These are phyloP conservation scores for Zasmidium angulare DNA, from an alignment of 2,329 filamentous ascomycete species.

Conservation along the genomic window DNA sequence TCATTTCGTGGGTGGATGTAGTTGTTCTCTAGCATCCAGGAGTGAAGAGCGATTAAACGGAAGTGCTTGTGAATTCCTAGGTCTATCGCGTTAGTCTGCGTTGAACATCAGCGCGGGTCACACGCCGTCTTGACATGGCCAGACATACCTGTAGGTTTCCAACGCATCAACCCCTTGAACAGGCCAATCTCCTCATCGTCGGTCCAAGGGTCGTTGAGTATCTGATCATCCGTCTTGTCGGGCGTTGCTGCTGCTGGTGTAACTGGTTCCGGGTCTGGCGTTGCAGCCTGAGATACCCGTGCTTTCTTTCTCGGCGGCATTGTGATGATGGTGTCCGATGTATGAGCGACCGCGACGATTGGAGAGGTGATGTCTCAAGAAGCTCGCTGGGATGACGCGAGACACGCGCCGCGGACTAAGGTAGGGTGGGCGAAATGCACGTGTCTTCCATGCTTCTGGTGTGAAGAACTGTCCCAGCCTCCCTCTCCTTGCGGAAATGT, in stretches of 20 bases:
- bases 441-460: no score
- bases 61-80: slow-evolving; percentile 93
- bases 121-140: neutral
- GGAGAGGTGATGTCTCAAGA: neutral
- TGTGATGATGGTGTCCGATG: neutral
- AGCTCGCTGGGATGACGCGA: neutral
- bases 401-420: neutral
- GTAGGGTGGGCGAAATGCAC: no score
- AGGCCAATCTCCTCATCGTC: slow-evolving; percentile 92
- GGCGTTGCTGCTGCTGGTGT: slow-evolving; percentile 38
- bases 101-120: slow-evolving; percentile 9
- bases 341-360: slow-evolving; percentile 13
- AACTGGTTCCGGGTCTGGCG: slow-evolving; percentile 51
- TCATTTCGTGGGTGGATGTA: slow-evolving; percentile 35
- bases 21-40: slow-evolving; percentile 33
- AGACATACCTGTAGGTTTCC: slow-evolving; percentile 83
- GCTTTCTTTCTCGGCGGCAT: slow-evolving; percentile 74
- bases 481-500: no score
- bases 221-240: slow-evolving; percentile 47
- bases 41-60: slow-evolving; percentile 75
- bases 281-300: slow-evolving; percentile 54
- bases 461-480: no score
- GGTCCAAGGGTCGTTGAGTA: slow-evolving; percentile 77
- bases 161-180: slow-evolving; percentile 87
- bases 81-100: slow-evolving; percentile 5